phyloP scores from a whole-genome alignment of 345 rosid genomes.

The Hypericum androsaemum region DNA sequence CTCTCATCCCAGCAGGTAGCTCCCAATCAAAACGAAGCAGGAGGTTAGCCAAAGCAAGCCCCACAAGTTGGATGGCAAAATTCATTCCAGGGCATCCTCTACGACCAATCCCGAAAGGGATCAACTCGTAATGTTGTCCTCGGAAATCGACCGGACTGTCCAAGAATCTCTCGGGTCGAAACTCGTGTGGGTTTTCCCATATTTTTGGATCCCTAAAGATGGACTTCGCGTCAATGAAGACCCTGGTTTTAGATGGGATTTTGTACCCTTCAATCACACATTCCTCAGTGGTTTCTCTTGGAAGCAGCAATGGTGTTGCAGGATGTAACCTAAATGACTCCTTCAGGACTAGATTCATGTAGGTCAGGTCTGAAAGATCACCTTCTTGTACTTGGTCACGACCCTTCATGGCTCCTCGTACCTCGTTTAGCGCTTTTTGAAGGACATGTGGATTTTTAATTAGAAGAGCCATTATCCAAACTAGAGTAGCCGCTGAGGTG shows the following conservation, averaged over 20 bases:
- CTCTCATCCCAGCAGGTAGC: slow-evolving; percentile 31
- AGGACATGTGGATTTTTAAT: background rate
- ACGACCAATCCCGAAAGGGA: slow-evolving; percentile 57
- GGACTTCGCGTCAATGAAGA: background rate
- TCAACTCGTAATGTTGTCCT: slow-evolving; percentile 39
- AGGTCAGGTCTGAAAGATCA: background rate
- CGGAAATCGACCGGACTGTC: slow-evolving; percentile 31
- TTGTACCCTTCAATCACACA: background rate
- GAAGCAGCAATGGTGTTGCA: background rate
- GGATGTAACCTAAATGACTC: background rate
- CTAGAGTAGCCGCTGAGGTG: background rate
- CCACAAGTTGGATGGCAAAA: slow-evolving; percentile 28
- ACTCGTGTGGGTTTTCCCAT: slow-evolving; percentile 32
- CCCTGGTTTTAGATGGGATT: background rate
- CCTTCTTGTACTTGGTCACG: background rate
- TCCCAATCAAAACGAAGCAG: slow-evolving; percentile 41
- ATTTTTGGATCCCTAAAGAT: background rate
- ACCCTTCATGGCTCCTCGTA: background rate
- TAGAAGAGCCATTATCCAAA: background rate
- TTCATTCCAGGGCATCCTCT: slow-evolving; percentile 52
- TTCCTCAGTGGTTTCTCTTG: background rate
- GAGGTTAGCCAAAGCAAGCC: slow-evolving; percentile 38
- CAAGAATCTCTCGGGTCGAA: slow-evolving; percentile 38
- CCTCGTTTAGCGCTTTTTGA: background rate
- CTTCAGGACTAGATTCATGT: background rate